Evolutionary conservation across 1,139 yeast genomes (phyloP).

Genomic region (Saccharomyces pastorianus): DNA sequence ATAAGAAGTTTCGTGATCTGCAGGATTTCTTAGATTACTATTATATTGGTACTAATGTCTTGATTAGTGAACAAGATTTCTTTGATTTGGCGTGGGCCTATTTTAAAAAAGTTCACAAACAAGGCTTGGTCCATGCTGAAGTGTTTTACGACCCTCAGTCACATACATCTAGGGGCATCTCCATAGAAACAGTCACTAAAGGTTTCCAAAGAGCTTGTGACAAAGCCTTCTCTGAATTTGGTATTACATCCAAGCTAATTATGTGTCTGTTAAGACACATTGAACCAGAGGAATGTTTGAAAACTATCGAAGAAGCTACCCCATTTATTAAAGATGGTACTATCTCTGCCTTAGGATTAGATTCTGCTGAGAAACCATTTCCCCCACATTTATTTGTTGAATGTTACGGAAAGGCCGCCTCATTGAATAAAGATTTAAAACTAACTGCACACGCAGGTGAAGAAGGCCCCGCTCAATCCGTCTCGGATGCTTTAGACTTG

Average conservation of each 20-base stretch:
- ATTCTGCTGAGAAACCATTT: slow-evolving; percentile 66
- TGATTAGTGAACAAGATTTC: slow-evolving; percentile 58
- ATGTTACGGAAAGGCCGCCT: slow-evolving; percentile 45
- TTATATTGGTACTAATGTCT: slow-evolving; percentile 70
- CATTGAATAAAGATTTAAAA: slow-evolving; percentile 42
- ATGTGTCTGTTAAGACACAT: slow-evolving; percentile 75
- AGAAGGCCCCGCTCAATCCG: slow-evolving; percentile 68
- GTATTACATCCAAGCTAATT: slow-evolving; percentile 59
- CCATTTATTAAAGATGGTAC: slow-evolving; percentile 45
- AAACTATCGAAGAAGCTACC: slow-evolving; percentile 46
- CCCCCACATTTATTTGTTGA: slow-evolving; percentile 62
- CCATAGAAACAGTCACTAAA: slow-evolving; percentile 48
- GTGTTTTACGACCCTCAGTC: slow-evolving; percentile 81
- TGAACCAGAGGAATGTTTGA: slow-evolving; percentile 49
- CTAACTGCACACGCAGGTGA: slow-evolving; percentile 85
- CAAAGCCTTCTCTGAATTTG: slow-evolving; percentile 49
- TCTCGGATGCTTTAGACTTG: slow-evolving; percentile 46
- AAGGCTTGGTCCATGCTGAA: slow-evolving; percentile 61
- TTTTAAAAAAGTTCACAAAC: slow-evolving; percentile 50
- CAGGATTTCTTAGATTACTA: slow-evolving; percentile 73
- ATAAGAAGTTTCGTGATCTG: slow-evolving; percentile 51
- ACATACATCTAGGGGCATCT: slow-evolving; percentile 59
- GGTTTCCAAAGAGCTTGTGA: slow-evolving; percentile 61
- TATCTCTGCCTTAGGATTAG: slow-evolving; percentile 68
- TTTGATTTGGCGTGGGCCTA: slow-evolving; percentile 70